These are phyloP conservation scores for Trichoderma sp. DNA, from an alignment of 2,329 filamentous ascomycete genomes.

Conservation along the genomic window DNA sequence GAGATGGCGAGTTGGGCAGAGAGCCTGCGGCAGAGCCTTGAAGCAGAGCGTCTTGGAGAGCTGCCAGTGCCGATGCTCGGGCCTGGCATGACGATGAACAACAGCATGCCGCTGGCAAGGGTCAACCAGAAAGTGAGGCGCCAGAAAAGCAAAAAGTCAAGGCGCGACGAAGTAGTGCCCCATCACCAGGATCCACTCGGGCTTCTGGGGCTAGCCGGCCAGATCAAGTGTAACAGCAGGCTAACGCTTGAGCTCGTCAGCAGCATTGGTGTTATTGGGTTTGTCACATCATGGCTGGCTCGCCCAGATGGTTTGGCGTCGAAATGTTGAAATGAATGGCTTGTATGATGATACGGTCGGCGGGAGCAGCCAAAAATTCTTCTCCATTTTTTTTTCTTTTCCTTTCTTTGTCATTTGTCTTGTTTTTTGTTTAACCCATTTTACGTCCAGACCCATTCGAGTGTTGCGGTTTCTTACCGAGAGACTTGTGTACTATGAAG, in stretches of 20 bases:
- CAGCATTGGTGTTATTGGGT: constrained; percentile 72
- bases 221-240: constrained; percentile 65
- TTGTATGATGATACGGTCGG: background rate
- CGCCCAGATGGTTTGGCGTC: constrained; percentile 30
- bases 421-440: background rate
- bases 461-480: background rate
- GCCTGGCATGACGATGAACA: background rate
- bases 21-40: constrained; percentile 40
- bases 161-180: constrained; percentile 3
- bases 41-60: constrained; percentile 35
- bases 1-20: constrained; percentile 44
- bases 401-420: background rate
- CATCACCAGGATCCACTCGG: constrained; percentile 75
- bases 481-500: constrained; percentile 3
- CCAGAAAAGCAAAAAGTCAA: constrained; percentile 17
- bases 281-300: constrained; percentile 64
- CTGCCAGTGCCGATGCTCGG: constrained; percentile 13
- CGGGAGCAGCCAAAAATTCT: background rate
- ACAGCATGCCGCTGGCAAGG: constrained; percentile 26
- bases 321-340: background rate
- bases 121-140: constrained; percentile 7
- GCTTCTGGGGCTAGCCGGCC: constrained; percentile 68
- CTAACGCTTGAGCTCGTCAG: constrained; percentile 73
- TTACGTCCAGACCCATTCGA: background rate
- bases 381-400: background rate